Evolutionary conservation across 2,329 filamentous ascomycete genomes (phyloP), one percentile per base, ranked within the genome.

Genomic region (Ascomycota sp.): DNA sequence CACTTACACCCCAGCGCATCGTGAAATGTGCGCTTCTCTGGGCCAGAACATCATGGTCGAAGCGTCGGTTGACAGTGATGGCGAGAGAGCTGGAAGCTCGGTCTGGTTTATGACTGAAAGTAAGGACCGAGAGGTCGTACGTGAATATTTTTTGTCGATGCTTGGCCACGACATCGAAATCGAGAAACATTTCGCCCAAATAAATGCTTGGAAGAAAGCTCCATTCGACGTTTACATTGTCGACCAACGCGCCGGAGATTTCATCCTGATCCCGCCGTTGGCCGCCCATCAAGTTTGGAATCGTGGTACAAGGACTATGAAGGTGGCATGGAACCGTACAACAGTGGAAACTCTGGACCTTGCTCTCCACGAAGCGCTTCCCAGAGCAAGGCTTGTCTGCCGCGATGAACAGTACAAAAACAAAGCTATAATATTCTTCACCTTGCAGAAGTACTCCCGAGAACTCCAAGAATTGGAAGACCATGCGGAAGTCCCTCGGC

Each of bases 21-120:
- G 82, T 39, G 89, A 98, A 50, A 98, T 98, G 89, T 98, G 89
- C 51, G 89, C 82, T 9, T 92, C 79, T 23, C 57, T 95, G 9
- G 86, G 89, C 0, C 89, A 98, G 40, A 98, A 98, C 45, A 86
- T 98, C 41, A 95, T 98, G 89, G 83, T 98, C 2, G 82, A 94
- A 39, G 73, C 83, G 2, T 95, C 86, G 1, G 58, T 69, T 3
- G 58, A 67, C 12, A 68, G 75, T 32, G 62, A 77, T 30, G 80
- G 77, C 4, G 80, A 89, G 45, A 79, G 73, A 37, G 69, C 77
- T 2, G 89, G 89, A 2, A 92, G 80, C 32, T 94, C 89, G 0
- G 69, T 98, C 23, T 98, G 89, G 89, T 93, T 95, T 47, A 95
- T 98, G 89, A 95, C 89, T 0, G 83, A 94, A 48, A 83, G 75